These are phyloP conservation scores for Panellus pusillus DNA, from an alignment of 768 basidiomycete genomes.

Conservation along the genomic window DNA sequence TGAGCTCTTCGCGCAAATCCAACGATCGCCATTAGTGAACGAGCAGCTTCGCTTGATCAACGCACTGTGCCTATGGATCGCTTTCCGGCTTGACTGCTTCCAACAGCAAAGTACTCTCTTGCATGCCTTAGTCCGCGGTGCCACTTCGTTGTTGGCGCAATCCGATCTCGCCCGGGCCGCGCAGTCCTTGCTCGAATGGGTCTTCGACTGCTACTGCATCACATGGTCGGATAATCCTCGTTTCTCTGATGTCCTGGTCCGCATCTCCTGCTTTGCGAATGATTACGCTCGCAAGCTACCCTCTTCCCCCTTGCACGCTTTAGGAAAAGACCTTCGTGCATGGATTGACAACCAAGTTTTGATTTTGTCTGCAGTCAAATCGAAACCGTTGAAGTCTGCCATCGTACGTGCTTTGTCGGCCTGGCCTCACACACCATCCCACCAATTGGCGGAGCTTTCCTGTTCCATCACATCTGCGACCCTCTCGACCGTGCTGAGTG, in stretches of 20 bases:
- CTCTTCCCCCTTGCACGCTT: conserved; percentile 24
- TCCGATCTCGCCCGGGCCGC: conserved; percentile 65
- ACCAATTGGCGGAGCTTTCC: conserved; percentile 43
- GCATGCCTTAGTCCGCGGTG: conserved; percentile 66
- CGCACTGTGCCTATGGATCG: conserved; percentile 71
- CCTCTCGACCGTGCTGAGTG: conserved; percentile 56
- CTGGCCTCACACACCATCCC: conserved; percentile 70
- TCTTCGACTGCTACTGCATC: conserved; percentile 52
- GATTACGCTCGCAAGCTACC: conserved; percentile 46
- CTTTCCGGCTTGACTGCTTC: conserved; percentile 58
- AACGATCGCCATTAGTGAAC: conserved; percentile 71
- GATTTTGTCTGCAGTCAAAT: conserved; percentile 36
- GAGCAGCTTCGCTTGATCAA: conserved; percentile 80
- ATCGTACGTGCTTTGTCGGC: conserved; percentile 62
- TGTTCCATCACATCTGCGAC: conserved; percentile 46
- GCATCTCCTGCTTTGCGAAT: conserved; percentile 61
- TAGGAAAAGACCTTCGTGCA: conserved; percentile 49
- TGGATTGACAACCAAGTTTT: conserved; percentile 66
- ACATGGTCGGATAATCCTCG: conserved; percentile 44
- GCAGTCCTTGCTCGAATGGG: conserved; percentile 81
- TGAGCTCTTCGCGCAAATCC: conserved; percentile 65
- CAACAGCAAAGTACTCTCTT: conserved; percentile 55
- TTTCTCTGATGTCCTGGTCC: conserved; percentile 67
- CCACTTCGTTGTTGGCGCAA: conserved; percentile 64
- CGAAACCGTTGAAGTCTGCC: conserved; percentile 24